Base-by-base conservation (phyloP, 345 rosid genomes). In the Populus nigra region DNA sequence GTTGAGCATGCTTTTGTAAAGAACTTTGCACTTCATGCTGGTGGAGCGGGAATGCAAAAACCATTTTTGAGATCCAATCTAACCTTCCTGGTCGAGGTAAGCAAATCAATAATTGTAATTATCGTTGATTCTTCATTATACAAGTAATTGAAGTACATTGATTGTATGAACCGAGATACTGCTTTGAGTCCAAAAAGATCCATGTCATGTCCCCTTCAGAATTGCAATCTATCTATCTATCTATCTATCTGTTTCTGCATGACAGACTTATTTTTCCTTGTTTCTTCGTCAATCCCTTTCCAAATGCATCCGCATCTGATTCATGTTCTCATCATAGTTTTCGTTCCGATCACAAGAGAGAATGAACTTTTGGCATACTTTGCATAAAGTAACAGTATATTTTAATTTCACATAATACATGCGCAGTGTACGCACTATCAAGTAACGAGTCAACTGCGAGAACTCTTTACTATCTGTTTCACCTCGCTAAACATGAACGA, bases 1-100 rank as follows among this genome's bases (percentile, higher is more conserved):
- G 35, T 69, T 89, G 84, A 81, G 76, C 27, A 83, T 89, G 85
- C 65, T 84, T 11, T 61, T 86, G 81, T 86, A 76, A 69, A 68
- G 49, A 31, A 41, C 18, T 17, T 68, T 33, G 6, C 55, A 39
- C 65, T 17, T 23, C 16, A 47, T 25, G 36, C 61, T 8, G 31
- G 35, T 31, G 23, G 35, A 27, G n/a, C 29, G 6, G 63, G 72
- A n/a, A 41, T 35, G 62, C 59, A 49, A 20, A 55, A 27, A 72
- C 43, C 67, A 55, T 22, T 76, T 36, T 31, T 67, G 57, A 39
- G 80, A 59, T 67, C 43, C 39, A 31, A 39, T 59, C 50, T 38
- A 41, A 59, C 7, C 22, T 27, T 39, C 68, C 16, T 41, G 35
- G 73, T 65, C 5, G 45, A 61, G 29, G 69, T 38, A 36, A 69